Base-by-base conservation (phyloP, 345 rosid species). In the Aquilaria malaccensis region DNA sequence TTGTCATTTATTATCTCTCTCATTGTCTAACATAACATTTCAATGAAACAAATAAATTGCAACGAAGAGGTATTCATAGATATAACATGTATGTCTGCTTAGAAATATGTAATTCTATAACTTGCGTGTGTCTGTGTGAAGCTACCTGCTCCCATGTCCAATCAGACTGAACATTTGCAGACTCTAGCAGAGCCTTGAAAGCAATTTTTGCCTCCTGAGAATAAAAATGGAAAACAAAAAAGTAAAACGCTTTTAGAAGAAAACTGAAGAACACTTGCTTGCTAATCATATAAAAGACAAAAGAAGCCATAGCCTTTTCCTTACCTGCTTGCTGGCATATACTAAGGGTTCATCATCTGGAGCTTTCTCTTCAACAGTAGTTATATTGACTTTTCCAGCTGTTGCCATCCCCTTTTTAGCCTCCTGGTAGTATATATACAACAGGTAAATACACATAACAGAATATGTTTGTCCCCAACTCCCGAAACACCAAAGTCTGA, bases 131-230 rank as follows among this genome's bases (percentile, higher is more conserved):
- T 11, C 4, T 56, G 7, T 37, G 7, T 67, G 22, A 43, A 30
- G 62, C 58, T 81, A 92, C 98, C 97, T 94, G 99, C 77, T 94
- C 99, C 99, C 99, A 94, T 49, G 95, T 86, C 95, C 96, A 90
- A 70, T 94, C 99, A 55, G 97, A 85, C 60, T 80, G 93, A 67
- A 94, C 93, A 63, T 86, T 86, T 52, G 76, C 86, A 54, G 91
- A 86, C 69, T 94, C 96, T 64, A 94, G 79, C 65, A 94, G 96
- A 61, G 84, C 81, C 80, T 94, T 94, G 80, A 94, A 94, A 67
- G 97, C 95, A 85, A 79, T 90, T 81, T 90, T 94, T 14, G 99
- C 99, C 76, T 94, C 99, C 98, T 92, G 55, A 45, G 68, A 51
- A 62, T 55, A 63, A 60, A 13, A 30, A 64, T 50, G 9, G 33